A percentile compares a stretch with the other conserved stretches of the same genome.
Conservation (phyloP, 2,329 filamentous ascomycete genomes). For the Colletotrichum tanaceti region DNA sequence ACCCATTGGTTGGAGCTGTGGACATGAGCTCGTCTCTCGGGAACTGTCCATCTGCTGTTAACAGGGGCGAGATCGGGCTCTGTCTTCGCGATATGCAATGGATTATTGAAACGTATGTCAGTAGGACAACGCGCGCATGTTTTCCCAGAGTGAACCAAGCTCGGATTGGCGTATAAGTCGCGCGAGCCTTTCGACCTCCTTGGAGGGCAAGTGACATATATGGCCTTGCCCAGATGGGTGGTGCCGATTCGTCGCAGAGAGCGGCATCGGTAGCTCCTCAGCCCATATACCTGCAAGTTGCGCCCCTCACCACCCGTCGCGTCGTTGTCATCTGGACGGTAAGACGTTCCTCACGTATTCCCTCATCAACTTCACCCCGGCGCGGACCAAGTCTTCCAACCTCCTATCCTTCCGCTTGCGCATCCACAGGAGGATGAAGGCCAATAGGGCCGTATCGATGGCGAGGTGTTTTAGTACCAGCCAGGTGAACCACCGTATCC, state of each 20-base stretch:
- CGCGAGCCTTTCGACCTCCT: constrained; percentile 10
- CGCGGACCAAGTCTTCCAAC: constrained; percentile 78
- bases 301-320: background rate
- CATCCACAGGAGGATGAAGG: constrained; percentile 77
- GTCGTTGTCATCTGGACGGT: constrained; percentile 63
- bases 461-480: constrained; percentile 77
- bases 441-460: constrained; percentile 75
- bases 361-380: constrained; percentile 66
- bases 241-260: background rate
- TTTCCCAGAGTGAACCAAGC: background rate
- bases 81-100: background rate
- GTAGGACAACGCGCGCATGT: background rate
- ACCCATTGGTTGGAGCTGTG: background rate
- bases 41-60: background rate
- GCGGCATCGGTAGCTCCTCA: background rate
- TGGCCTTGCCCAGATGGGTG: background rate
- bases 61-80: background rate
- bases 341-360: constrained; percentile 71
- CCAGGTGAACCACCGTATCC: constrained; percentile 79
- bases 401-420: constrained; percentile 76
- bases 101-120: background rate
- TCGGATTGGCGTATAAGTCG: background rate
- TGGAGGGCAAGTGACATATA: background rate
- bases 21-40: background rate
- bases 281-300: background rate